Conservation (phyloP, 2,329 filamentous ascomycete genomes). For the Corynespora cassiicola region DNA sequence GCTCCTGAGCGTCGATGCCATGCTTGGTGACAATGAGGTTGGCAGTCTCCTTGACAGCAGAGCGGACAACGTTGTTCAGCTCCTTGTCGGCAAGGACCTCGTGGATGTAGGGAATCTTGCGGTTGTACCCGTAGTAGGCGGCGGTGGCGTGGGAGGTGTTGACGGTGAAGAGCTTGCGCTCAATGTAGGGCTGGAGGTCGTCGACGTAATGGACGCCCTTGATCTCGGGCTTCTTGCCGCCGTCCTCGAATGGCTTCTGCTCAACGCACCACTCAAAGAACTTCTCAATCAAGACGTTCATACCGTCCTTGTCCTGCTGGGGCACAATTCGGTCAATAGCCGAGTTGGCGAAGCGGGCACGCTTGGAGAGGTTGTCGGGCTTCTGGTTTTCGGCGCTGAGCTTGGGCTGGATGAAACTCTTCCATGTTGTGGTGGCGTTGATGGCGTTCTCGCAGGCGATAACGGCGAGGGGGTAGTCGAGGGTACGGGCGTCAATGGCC, state of each 20-base stretch:
- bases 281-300: constrained; percentile 95
- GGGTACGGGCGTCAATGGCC: constrained; percentile 79
- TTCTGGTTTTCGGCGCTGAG: constrained; percentile 71
- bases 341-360: constrained; percentile 93
- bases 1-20: constrained; percentile 74
- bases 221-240: constrained; percentile 73
- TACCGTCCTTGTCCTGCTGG: constrained; percentile 79
- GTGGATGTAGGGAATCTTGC: constrained; percentile 85
- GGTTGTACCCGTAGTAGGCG: constrained; percentile 91
- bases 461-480: constrained; percentile 76
- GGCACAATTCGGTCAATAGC: constrained; percentile 98
- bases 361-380: constrained; percentile 71
- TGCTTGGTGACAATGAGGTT: constrained; percentile 87
- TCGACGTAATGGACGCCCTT: constrained; percentile 92
- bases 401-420: constrained; percentile 80
- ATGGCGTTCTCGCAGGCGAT: constrained; percentile 99
- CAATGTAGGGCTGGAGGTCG: constrained; percentile 91
- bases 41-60: constrained; percentile 84
- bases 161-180: constrained; percentile 99
- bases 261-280: constrained; percentile 99
- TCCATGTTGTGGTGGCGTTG: constrained; percentile 88
- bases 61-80: constrained; percentile 80
- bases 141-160: constrained; percentile 97
- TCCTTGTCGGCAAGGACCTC: constrained; percentile 83
- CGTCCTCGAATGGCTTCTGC: constrained; percentile 76